These are phyloP conservation scores for Saccharum officinarum DNA, from an alignment of 176 grass and related monocot genomes.

Conservation along the genomic window DNA sequence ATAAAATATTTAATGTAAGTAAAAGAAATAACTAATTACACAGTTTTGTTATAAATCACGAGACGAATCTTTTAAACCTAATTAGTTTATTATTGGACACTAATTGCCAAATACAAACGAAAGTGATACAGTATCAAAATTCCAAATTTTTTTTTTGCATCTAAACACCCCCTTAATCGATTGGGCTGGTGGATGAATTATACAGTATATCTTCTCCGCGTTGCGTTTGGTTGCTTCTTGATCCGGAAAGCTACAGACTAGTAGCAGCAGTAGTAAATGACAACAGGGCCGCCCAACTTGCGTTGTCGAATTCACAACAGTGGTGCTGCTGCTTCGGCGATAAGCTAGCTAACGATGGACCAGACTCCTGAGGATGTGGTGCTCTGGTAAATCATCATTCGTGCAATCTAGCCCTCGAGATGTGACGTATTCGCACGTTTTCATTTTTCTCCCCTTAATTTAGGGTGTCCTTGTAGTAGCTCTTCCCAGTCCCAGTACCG, in stretches of 20 bases:
- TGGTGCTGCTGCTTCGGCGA: neutral
- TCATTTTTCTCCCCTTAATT: neutral
- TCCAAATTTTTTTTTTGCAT: no score
- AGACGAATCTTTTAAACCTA: no score
- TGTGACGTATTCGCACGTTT: neutral
- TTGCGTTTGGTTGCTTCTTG: slow-evolving; percentile 11
- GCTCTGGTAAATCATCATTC: neutral
- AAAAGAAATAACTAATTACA: no score
- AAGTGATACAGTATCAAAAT: no score
- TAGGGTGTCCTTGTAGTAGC: neutral
- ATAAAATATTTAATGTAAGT: no score
- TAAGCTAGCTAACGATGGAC: neutral
- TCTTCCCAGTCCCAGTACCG: no score
- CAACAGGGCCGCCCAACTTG: slow-evolving; percentile 17
- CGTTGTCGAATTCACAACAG: slow-evolving; percentile 17
- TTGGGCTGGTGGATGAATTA: neutral
- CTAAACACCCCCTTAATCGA: neutral
- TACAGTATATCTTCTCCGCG: neutral
- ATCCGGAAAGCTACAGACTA: slow-evolving; percentile 28
- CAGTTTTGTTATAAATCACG: no score
- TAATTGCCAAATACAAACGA: no score
- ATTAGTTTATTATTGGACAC: no score
- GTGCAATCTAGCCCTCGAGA: neutral
- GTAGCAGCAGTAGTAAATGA: neutral
- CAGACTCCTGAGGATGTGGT: neutral